phyloP scores from a whole-genome alignment of 2,329 filamentous ascomycete genomes.

The Claviceps capensis region DNA sequence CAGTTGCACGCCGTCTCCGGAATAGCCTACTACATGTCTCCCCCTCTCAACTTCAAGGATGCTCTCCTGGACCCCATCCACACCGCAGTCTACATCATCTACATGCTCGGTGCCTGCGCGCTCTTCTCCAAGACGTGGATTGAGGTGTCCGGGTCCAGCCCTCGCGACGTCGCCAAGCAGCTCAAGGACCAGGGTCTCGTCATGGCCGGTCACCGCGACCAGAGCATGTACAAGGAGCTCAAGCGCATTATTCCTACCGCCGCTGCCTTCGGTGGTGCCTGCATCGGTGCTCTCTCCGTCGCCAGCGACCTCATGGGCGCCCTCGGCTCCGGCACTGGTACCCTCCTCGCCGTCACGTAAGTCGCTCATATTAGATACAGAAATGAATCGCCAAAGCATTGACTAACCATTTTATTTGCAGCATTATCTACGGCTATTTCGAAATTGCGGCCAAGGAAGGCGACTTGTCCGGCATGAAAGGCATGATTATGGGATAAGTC shows the following conservation, averaged over 20 bases:
- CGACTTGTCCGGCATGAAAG: constrained; percentile 73
- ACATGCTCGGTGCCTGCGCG: constrained; percentile 95
- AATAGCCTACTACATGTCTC: constrained; percentile 99
- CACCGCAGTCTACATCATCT: constrained; percentile 86
- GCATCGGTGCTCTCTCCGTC: constrained; percentile 94
- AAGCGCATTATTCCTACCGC: constrained; percentile 98
- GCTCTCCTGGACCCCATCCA: constrained; percentile 94
- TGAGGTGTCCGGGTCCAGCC: constrained; percentile 94
- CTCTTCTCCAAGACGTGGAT: constrained; percentile 99
- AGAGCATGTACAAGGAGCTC: constrained; percentile 99
- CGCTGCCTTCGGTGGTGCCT: constrained; percentile 94
- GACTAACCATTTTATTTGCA: constrained; percentile 19
- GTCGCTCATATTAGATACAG: constrained; percentile 28
- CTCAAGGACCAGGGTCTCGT: constrained; percentile 99
- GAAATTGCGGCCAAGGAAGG: constrained; percentile 98
- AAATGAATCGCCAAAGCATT: not conserved
- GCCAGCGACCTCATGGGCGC: constrained; percentile 91
- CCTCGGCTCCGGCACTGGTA: constrained; percentile 92
- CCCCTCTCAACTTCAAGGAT: constrained; percentile 93
- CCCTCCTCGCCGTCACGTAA: constrained; percentile 95
- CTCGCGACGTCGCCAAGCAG: constrained; percentile 97
- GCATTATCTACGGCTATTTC: constrained; percentile 99
- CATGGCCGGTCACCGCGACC: constrained; percentile 98
- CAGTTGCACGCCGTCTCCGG: constrained; percentile 90
- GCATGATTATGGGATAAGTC: constrained; percentile 55